Conservation (phyloP, 148 eudicot genomes). For the Fagopyrum esculentum region DNA sequence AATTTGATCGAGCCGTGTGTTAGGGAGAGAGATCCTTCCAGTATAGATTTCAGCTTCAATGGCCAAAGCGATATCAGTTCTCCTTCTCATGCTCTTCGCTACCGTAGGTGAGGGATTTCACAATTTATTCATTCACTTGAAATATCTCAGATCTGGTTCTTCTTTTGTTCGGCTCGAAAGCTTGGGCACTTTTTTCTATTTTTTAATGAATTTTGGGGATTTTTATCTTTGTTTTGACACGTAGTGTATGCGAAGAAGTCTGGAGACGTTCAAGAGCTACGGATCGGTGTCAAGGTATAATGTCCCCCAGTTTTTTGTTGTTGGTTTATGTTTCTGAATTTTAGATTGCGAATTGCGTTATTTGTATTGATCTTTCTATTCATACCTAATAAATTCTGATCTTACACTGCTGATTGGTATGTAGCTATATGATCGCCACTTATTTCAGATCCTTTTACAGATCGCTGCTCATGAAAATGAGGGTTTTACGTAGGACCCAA, state of each 20-base stretch:
- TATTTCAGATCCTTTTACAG: neutral
- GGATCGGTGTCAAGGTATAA: slow-evolving; percentile 95
- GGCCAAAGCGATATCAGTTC: slow-evolving; percentile 26
- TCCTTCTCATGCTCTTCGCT: slow-evolving; percentile 27
- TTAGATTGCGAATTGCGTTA: neutral
- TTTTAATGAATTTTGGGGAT: neutral
- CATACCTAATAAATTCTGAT: neutral
- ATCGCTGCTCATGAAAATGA: neutral
- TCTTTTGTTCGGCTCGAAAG: neutral
- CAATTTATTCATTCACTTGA: neutral
- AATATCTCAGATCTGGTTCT: neutral
- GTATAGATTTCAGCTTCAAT: slow-evolving; percentile 11
- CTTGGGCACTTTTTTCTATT: neutral
- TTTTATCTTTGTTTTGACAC: neutral
- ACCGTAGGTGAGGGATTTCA: slow-evolving; percentile 28
- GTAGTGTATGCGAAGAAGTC: slow-evolving; percentile 67
- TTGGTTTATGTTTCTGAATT: neutral
- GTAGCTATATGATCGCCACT: neutral
- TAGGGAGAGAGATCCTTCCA: neutral
- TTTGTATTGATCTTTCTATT: neutral
- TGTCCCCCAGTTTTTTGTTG: neutral
- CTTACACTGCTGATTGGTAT: neutral
- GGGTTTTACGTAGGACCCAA: neutral
- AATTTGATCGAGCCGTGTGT: neutral
- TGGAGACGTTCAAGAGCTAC: slow-evolving; percentile 68